phyloP scores from a whole-genome alignment of 345 rosid genomes.

The Eucalyptus paniculata region DNA sequence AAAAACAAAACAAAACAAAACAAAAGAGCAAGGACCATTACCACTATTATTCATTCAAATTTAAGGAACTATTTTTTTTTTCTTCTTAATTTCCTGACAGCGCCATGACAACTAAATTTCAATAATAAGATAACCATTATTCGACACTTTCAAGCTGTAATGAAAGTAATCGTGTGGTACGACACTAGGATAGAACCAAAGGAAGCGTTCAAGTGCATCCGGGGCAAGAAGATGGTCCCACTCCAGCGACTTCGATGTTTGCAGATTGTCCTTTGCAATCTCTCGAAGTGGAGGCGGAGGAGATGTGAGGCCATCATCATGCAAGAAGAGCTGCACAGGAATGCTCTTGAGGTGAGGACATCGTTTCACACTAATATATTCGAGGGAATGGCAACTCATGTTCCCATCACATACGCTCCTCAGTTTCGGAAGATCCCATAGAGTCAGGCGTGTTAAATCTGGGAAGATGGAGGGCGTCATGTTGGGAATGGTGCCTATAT shows the following conservation, averaged over 20 bases:
- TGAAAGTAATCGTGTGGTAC: neutral
- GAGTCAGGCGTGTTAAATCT: neutral
- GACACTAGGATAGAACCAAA: neutral
- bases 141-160: neutral
- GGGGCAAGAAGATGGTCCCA: neutral
- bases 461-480: neutral
- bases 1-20: no score
- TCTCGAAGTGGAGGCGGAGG: neutral
- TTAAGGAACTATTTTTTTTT: no score
- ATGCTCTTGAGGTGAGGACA: neutral
- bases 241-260: neutral
- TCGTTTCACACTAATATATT: accelerated
- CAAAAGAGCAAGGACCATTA: no score
- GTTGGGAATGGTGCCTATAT: neutral
- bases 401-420: neutral
- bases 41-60: no score
- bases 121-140: neutral
- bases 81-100: no score
- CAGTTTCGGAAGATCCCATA: neutral
- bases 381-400: neutral
- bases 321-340: neutral
- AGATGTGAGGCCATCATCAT: neutral
- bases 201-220: neutral
- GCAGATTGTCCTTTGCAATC: neutral
- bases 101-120: accelerated